Percentiles rank a stretch among this genome's conserved stretches.
Evolutionary conservation across 345 rosid species (phyloP).

Genomic region (Linum tenue): DNA sequence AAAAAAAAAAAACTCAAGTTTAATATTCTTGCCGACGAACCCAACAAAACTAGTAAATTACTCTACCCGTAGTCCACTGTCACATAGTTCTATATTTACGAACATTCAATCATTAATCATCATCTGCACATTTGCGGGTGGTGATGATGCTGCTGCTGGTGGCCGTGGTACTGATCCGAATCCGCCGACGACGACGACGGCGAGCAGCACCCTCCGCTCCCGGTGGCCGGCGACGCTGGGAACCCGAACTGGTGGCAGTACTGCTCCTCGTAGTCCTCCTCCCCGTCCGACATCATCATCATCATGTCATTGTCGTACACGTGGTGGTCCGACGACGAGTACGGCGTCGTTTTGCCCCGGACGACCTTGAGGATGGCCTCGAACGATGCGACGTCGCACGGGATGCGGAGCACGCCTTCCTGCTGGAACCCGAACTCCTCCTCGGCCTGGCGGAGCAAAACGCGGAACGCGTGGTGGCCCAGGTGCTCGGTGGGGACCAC

Average conservation of each 20-base stretch:
- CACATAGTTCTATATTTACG: not conserved
- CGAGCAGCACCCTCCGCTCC: not conserved
- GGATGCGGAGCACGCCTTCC: constrained; percentile 14
- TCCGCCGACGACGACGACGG: not conserved
- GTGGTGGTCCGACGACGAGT: not conserved
- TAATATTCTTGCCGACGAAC: too few relatives aligned
- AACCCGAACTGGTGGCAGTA: not conserved
- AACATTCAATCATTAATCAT: not conserved
- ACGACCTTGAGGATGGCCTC: constrained; percentile 1
- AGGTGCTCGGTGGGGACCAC: constrained; percentile 19
- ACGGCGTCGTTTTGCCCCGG: not conserved
- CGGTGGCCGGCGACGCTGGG: not conserved
- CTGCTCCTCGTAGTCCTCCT: not conserved
- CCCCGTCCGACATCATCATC: not conserved
- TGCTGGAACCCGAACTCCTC: constrained; percentile 27
- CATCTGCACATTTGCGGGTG: constrained; percentile 2
- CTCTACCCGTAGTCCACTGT: too few relatives aligned
- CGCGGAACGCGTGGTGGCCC: constrained; percentile 18
- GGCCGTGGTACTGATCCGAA: not conserved
- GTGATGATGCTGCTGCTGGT: not conserved
- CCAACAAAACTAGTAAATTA: too few relatives aligned
- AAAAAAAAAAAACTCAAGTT: too few relatives aligned
- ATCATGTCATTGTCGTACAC: not conserved
- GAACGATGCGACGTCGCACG: not conserved
- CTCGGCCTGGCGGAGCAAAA: constrained; percentile 17